These are phyloP conservation scores for Podospora appendiculata DNA, from an alignment of 495 filamentous ascomycete genomes.

Conservation along the genomic window DNA sequence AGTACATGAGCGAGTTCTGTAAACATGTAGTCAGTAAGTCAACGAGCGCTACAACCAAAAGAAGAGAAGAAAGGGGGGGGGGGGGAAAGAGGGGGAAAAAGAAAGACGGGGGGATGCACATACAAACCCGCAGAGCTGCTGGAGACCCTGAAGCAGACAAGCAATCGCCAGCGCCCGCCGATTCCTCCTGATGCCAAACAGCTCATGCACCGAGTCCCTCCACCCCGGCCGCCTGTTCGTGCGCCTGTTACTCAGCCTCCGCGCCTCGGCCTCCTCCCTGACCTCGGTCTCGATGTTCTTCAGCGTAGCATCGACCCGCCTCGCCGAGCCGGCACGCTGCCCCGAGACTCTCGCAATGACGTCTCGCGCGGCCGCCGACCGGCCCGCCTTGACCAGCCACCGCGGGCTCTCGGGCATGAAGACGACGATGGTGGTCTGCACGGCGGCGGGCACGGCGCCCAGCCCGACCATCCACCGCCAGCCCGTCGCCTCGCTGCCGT, in stretches of 20 bases:
- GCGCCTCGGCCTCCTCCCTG: conserved; percentile 51
- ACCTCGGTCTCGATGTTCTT: conserved; percentile 63
- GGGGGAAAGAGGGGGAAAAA: too few species aligned
- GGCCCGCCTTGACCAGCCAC: conserved; percentile 69
- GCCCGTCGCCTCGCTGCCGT: conserved; percentile 41
- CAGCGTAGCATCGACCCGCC: conserved; percentile 48
- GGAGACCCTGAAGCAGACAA: conserved; percentile 77
- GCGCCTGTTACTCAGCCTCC: conserved; percentile 22
- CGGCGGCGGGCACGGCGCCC: conserved; percentile 65
- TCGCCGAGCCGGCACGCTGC: conserved; percentile 31
- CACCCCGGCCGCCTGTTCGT: conserved; percentile 14
- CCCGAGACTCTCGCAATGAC: conserved; percentile 62
- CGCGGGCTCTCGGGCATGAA: conserved; percentile 79
- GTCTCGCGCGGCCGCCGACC: conserved; percentile 47
- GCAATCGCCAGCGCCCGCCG: conserved; percentile 75
- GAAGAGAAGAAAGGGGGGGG: too few species aligned
- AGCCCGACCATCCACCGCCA: conserved; percentile 92
- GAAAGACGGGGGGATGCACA: too few species aligned
- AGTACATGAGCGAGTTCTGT: conserved; percentile 90
- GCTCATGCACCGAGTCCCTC: conserved; percentile 43
- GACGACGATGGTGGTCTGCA: conserved; percentile 59
- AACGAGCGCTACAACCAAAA: neutral
- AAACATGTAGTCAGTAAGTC: conserved; percentile 2
- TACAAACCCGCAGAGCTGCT: conserved; percentile 85
- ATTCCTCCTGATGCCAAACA: conserved; percentile 57